phyloP scores from a whole-genome alignment of 1,284 basidiomycete species.

The Pseudozyma sp. region DNA sequence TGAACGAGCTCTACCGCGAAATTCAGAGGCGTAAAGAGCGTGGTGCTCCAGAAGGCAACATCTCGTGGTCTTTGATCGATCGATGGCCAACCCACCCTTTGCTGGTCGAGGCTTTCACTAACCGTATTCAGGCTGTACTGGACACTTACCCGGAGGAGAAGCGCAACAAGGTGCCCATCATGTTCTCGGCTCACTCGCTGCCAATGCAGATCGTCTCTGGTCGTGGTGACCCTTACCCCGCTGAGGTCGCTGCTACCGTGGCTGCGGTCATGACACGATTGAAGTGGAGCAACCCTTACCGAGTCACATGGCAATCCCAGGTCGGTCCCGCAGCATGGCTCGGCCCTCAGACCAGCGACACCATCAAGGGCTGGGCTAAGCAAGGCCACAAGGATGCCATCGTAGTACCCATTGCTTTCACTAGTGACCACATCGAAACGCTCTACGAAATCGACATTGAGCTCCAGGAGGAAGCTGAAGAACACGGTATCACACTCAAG shows the following conservation, averaged over 20 bases:
- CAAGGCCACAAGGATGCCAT: slow-evolving; percentile 88
- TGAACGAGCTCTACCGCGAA: slow-evolving; percentile 87
- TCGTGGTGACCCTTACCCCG: slow-evolving; percentile 95
- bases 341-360: slow-evolving; percentile 93
- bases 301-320: slow-evolving; percentile 97
- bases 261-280: slow-evolving; percentile 64
- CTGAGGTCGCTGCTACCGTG: slow-evolving; percentile 92
- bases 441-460: slow-evolving; percentile 96
- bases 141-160: slow-evolving; percentile 78
- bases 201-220: slow-evolving; percentile 76
- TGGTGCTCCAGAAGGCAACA: slow-evolving; percentile 72
- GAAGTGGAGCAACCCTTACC: slow-evolving; percentile 73
- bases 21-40: slow-evolving; percentile 70
- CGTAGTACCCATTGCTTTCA: slow-evolving; percentile 96
- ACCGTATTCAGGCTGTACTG: slow-evolving; percentile 87
- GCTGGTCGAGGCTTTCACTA: slow-evolving; percentile 91
- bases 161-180: slow-evolving; percentile 81
- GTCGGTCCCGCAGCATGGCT: slow-evolving; percentile 98
- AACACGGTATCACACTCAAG: slow-evolving; percentile 90
- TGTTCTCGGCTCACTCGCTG: slow-evolving; percentile 97
- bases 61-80: slow-evolving; percentile 98
- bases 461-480: slow-evolving; percentile 80
- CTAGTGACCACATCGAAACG: slow-evolving; percentile 98
- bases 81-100: slow-evolving; percentile 96
- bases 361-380: slow-evolving; percentile 90